A percentile compares a stretch with the other conserved stretches of the same genome.
These are phyloP conservation scores for Saitozyma sp. DNA, from an alignment of 768 basidiomycete species.

Conservation along the genomic window DNA sequence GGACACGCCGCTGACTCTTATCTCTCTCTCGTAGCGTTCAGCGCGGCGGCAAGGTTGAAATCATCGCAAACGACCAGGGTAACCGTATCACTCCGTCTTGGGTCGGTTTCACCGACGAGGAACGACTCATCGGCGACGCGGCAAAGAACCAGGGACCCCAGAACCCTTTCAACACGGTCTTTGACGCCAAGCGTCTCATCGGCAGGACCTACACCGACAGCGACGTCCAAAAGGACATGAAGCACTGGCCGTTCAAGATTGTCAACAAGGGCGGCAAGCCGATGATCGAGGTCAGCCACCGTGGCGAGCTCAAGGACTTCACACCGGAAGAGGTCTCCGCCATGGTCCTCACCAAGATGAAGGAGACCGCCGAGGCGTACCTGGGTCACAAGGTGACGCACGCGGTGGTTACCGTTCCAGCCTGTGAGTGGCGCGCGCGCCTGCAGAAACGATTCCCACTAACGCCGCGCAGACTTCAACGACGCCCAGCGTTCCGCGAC, in stretches of 20 bases:
- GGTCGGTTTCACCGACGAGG: conserved; percentile 77
- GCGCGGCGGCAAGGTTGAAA: conserved; percentile 81
- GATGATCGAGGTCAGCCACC: conserved; percentile 59
- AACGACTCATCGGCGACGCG: conserved; percentile 84
- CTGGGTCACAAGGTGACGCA: conserved; percentile 66
- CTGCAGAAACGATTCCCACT: neutral
- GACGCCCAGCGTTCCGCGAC: conserved; percentile 98
- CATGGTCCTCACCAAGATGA: conserved; percentile 68
- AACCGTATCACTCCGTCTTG: conserved; percentile 87
- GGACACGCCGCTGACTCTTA: conserved; percentile 5
- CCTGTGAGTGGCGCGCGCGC: conserved; percentile 56
- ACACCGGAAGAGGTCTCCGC: conserved; percentile 70
- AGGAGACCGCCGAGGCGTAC: conserved; percentile 70
- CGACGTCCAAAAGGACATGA: conserved; percentile 58
- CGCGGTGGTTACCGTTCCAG: conserved; percentile 70
- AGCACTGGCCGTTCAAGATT: conserved; percentile 57
- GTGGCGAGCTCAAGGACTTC: conserved; percentile 60
- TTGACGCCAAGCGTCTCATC: conserved; percentile 94
- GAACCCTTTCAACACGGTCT: conserved; percentile 90
- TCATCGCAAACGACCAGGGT: conserved; percentile 86
- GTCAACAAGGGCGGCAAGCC: conserved; percentile 53
- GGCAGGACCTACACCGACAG: conserved; percentile 77
- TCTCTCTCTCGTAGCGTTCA: conserved; percentile 63
- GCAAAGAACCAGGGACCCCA: conserved; percentile 95
- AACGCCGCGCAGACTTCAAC: conserved; percentile 69